A percentile compares a stretch with the other conserved stretches of the same genome.
phyloP scores from a whole-genome alignment of 139 green algal genomes.

The Raphidocelis subcapitata region DNA sequence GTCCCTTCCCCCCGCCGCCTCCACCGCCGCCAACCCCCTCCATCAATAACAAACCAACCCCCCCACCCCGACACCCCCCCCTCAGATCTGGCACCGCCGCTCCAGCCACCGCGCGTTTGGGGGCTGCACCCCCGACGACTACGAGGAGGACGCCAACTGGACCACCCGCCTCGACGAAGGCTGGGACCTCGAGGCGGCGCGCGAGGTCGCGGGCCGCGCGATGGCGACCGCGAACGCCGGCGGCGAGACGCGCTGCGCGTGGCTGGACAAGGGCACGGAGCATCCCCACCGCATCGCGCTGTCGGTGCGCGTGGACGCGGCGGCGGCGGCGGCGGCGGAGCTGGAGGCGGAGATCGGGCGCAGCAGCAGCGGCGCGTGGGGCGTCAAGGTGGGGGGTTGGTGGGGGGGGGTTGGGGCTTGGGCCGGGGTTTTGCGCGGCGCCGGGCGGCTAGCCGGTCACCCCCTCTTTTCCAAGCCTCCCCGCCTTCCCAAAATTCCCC shows the following conservation, averaged over 20 bases:
- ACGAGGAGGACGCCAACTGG: conserved; percentile 83
- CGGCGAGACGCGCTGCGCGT: conserved; percentile 28
- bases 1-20: not conserved
- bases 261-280: conserved; percentile 82
- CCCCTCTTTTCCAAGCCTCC: too few relatives aligned
- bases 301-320: conserved; percentile 20
- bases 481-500: too few relatives aligned
- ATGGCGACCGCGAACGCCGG: not conserved
- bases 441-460: too few relatives aligned
- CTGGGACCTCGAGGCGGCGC: conserved; percentile 70
- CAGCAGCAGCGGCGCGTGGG: not conserved
- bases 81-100: conserved; percentile 69
- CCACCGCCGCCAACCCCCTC: too few relatives aligned
- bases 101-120: conserved; percentile 46
- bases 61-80: not conserved
- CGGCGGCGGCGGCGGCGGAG: not conserved
- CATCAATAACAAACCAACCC: too few relatives aligned
- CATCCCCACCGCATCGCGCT: conserved; percentile 88
- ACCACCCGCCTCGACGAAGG: conserved; percentile 58
- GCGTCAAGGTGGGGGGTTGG: not conserved
- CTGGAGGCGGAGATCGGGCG: not conserved
- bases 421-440: too few relatives aligned
- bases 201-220: not conserved
- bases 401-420: not conserved
- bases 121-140: conserved; percentile 50